Evolutionary conservation across 2,329 filamentous ascomycete species (phyloP).

Genomic region (Fonsecaea nubica): DNA sequence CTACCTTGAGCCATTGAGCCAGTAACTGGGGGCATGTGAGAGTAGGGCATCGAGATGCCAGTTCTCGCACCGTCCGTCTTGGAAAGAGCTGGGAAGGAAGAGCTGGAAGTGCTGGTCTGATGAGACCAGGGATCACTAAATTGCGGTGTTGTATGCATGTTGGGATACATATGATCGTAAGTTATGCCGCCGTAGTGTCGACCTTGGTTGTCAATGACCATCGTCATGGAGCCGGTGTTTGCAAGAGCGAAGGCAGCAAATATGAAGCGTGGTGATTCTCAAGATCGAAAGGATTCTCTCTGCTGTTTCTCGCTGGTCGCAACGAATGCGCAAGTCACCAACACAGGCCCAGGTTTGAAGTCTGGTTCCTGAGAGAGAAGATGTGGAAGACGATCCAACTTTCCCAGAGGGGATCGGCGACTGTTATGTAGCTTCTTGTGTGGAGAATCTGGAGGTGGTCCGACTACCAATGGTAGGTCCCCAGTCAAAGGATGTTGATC

Average conservation of each 20-base stretch:
- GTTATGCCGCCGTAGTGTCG: constrained; percentile 78
- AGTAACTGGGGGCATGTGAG: constrained; percentile 73
- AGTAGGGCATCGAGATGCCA: constrained; percentile 72
- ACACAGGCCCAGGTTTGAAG: constrained; percentile 15
- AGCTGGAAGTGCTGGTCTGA: constrained; percentile 59
- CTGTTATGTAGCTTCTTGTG: constrained; percentile 37
- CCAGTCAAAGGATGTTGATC: constrained; percentile 34
- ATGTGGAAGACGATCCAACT: constrained; percentile 29
- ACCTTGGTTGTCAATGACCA: constrained; percentile 91
- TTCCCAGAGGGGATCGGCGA: constrained; percentile 36
- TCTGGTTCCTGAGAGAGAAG: constrained; percentile 24
- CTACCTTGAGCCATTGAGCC: constrained; percentile 73
- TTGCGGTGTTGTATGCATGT: constrained; percentile 68
- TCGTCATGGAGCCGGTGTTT: constrained; percentile 70
- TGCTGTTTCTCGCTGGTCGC: not conserved
- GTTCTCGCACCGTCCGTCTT: constrained; percentile 63
- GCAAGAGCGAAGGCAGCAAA: constrained; percentile 1
- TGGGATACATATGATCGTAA: constrained; percentile 75
- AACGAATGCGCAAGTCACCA: constrained; percentile 8
- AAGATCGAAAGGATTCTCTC: not conserved
- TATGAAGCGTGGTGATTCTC: not conserved
- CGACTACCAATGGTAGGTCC: constrained; percentile 30
- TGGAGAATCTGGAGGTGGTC: constrained; percentile 32
- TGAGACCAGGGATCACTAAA: constrained; percentile 91
- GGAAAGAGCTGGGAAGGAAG: constrained; percentile 67